A percentile compares a stretch with the other conserved stretches of the same genome.
Conservation (phyloP, 148 eudicot species). For the Chenopodium berlandieri region DNA sequence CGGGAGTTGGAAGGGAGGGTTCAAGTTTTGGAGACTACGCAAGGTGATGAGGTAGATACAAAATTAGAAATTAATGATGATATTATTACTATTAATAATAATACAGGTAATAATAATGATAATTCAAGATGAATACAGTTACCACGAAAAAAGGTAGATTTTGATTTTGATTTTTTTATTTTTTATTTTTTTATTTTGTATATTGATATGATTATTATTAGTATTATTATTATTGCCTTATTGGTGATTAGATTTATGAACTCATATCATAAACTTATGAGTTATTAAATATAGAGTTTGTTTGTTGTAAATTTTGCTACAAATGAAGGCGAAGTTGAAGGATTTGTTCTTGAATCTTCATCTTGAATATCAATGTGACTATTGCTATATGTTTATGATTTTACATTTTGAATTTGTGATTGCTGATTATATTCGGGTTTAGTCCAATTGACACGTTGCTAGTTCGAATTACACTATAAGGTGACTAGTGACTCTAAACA, state of each 20-base stretch:
- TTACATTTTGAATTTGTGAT: too few relatives aligned
- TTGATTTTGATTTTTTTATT: background rate
- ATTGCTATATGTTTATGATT: background rate
- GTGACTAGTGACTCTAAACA: background rate
- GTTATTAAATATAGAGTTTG: background rate
- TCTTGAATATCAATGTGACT: background rate
- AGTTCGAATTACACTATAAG: background rate
- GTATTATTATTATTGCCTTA: background rate
- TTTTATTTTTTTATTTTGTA: background rate
- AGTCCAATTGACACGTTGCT: background rate
- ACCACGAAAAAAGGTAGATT: background rate
- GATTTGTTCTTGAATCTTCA: background rate
- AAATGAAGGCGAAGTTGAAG: background rate
- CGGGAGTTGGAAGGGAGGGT: conserved; percentile 12
- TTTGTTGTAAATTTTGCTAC: conserved; percentile 2
- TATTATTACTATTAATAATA: background rate
- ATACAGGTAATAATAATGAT: background rate
- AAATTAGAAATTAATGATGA: conserved; percentile 7
- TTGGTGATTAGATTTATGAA: background rate
- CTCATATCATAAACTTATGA: background rate
- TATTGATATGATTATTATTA: background rate
- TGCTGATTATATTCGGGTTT: too few relatives aligned
- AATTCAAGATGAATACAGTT: background rate
- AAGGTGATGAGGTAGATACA: conserved; percentile 9
- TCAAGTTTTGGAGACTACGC: background rate